A percentile compares a stretch with the other conserved stretches of the same genome.
Conservation (phyloP, 129 eudicot species). For the Apium graveolens region DNA sequence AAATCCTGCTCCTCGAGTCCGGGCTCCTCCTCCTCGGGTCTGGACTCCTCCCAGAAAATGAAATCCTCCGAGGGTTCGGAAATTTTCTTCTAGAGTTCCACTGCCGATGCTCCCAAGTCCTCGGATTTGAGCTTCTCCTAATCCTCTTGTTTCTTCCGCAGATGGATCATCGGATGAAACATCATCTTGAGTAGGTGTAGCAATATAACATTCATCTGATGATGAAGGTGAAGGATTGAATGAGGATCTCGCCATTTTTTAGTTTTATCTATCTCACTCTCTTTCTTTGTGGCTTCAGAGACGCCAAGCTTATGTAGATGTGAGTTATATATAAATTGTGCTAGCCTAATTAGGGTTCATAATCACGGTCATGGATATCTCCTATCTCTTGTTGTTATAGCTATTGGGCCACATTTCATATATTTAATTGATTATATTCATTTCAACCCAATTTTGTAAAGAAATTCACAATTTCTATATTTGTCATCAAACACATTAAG, state of each 20-base stretch:
- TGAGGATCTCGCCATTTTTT: background rate
- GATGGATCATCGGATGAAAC: background rate
- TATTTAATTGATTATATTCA: too few species aligned
- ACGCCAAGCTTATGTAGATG: background rate
- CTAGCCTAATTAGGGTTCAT: background rate
- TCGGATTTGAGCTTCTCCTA: background rate
- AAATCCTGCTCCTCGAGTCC: background rate
- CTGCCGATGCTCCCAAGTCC: background rate
- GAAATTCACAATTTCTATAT: too few species aligned
- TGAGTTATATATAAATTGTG: background rate
- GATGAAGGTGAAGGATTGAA: too few species aligned
- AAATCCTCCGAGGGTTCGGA: background rate
- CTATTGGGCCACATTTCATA: too few species aligned
- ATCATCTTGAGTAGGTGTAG: background rate
- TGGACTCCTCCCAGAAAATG: too few species aligned
- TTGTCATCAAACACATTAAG: too few species aligned
- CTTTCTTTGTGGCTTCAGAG: background rate
- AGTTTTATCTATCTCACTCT: background rate
- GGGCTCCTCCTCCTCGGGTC: background rate
- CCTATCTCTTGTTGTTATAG: too few species aligned
- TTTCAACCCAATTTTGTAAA: too few species aligned
- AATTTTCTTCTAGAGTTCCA: background rate
- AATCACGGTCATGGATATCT: too few species aligned
- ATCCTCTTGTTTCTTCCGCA: background rate
- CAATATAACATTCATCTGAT: too few species aligned